phyloP scores from a whole-genome alignment of 176 grass and related monocot genomes.

The Aegilops umbellulata region DNA sequence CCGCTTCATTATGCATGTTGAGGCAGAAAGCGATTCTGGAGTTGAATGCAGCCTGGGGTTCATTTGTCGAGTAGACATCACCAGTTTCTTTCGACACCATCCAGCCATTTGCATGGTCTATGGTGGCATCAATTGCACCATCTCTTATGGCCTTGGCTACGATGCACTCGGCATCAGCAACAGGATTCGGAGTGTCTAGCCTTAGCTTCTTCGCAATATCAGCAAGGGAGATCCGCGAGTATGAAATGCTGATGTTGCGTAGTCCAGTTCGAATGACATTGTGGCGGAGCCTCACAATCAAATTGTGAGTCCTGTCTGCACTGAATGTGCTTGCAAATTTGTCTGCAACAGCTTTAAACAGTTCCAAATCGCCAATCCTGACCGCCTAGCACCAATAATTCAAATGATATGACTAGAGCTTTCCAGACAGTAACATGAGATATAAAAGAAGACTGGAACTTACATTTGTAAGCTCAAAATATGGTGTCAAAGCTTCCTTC shows the following conservation, averaged over 20 bases:
- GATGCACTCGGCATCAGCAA: constrained; percentile 84
- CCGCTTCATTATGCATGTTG: constrained; percentile 88
- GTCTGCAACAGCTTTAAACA: constrained; percentile 69
- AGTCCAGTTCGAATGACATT: constrained; percentile 85
- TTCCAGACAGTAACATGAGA: background rate
- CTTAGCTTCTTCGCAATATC: constrained; percentile 81
- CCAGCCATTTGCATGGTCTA: constrained; percentile 71
- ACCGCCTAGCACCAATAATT: constrained; percentile 56
- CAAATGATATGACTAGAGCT: constrained; percentile 1
- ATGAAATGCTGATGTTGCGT: constrained; percentile 81
- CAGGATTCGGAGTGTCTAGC: constrained; percentile 56
- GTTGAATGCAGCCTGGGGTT: constrained; percentile 80
- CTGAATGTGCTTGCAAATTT: constrained; percentile 69
- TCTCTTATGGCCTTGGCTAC: constrained; percentile 83
- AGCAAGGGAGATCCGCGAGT: constrained; percentile 77
- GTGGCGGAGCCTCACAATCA: constrained; percentile 82
- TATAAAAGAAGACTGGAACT: background rate
- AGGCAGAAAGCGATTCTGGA: constrained; percentile 88
- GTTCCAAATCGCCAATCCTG: constrained; percentile 71
- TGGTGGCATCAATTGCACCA: constrained; percentile 83
- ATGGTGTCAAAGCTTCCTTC: constrained; percentile 67
- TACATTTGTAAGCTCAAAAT: constrained; percentile 94
- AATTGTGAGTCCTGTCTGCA: constrained; percentile 63
- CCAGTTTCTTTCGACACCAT: constrained; percentile 89
- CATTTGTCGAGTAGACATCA: constrained; percentile 86